Base-by-base conservation (phyloP, 169 alveolate genomes). In the Toxoplasma gondii region DNA sequence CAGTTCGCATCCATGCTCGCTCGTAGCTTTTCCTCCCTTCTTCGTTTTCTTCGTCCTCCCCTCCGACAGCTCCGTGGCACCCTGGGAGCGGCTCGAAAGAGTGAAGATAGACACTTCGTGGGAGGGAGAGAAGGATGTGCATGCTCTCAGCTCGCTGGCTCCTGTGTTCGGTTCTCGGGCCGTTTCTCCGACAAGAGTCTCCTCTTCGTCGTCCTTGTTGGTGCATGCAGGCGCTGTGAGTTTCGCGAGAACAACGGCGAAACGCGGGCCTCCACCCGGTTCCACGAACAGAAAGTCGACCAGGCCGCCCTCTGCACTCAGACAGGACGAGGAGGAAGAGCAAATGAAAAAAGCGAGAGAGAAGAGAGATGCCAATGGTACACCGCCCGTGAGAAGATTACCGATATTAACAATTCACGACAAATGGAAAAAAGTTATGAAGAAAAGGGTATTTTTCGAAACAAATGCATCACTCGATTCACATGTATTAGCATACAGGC, bases 201-300 rank as follows among this genome's bases (percentile, higher is more conserved):
- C 67, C 67, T 53, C 19, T 19, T 53, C 67, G 27, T 49, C 58
- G 4, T 12, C 58, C 58, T 49, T 31, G 24, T 64, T 31, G 34
- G 74, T 31, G 74, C 67, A 9, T 53, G 24, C 31, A 16, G 74
- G 34, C 24, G 74, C n/a, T 10, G 74, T 22, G 74, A 64, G 39
- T n/a, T 78, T 78, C 54, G 90, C 90, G 34, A 82, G 67, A 67
- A 41, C 90, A 27, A 82, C 64, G 5, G 90, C 64, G 41, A 82
- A 82, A 27, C 41, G 53, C 69, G 27, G 2, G 41, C 64, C 69
- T 17, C 69, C 69, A 1, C 43, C 69, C 34, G 90, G 90, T n/a
- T 44, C 90, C 34, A 44, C 90, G 90, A 82, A 44, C 69, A 82
- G 90, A 24, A 82, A 43, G 64, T 82, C 90, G 1, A 82, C 41